phyloP scores from a whole-genome alignment of 192 early-diverging fungal genomes.

The Jimgerdemannia lactiflua region DNA sequence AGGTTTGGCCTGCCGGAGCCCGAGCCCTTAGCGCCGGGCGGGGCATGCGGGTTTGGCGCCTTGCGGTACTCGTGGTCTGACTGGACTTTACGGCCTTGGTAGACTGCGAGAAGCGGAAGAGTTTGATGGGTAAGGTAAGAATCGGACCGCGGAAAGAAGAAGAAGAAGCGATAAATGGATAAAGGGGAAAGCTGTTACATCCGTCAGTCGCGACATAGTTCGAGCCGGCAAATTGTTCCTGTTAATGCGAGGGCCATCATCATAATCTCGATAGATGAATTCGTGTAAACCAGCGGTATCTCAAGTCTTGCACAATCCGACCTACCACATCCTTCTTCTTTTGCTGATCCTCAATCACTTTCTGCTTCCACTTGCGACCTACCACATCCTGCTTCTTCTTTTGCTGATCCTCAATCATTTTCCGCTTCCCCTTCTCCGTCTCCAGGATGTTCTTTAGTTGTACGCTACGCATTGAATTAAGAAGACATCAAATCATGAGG shows the following conservation, averaged over 20 bases:
- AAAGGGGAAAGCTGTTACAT: conserved; percentile 17
- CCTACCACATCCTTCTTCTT: conserved; percentile 23
- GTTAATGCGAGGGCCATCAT: neutral
- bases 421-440: conserved; percentile 74
- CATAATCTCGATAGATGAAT: neutral
- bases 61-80: neutral
- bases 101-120: conserved; percentile 11
- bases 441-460: conserved; percentile 73
- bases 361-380: too few relatives aligned
- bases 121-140: conserved; percentile 1
- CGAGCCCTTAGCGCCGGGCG: conserved; percentile 33
- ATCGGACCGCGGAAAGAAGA: too few relatives aligned
- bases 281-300: conserved; percentile 5
- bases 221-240: conserved; percentile 6
- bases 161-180: too few relatives aligned
- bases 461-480: conserved; percentile 33
- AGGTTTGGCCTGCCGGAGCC: conserved; percentile 45
- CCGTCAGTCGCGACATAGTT: conserved; percentile 35
- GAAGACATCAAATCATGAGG: neutral
- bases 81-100: neutral
- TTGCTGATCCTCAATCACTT: conserved; percentile 3
- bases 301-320: neutral
- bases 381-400: too few relatives aligned
- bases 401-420: neutral
- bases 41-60: neutral